Base-by-base conservation (phyloP, 2,329 filamentous ascomycete species). In the Dothidotthia symphoricarpi region DNA sequence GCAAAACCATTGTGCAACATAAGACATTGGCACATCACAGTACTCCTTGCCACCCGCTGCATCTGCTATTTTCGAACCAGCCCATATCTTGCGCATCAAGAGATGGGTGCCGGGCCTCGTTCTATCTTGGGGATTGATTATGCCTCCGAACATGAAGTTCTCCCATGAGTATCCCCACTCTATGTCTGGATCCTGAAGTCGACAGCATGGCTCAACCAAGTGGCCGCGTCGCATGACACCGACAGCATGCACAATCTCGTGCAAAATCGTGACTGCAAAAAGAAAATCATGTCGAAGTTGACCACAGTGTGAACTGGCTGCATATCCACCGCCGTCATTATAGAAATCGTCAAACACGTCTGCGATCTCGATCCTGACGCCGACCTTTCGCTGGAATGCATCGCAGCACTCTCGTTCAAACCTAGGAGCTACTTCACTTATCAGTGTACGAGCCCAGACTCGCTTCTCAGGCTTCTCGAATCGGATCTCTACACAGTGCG, bases 121-220 rank as follows among this genome's bases (percentile, higher is more conserved):
- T 16, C 45, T 47, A 19, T 62, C 49, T 28, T 58, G 55, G 1
- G 63, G 61, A 17, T 66, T 62, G 17, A 65, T 54, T 3, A 63
- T 45, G 16, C 46, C 47, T 11, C 63, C 62, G 26, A 67, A 65
- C 47, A 63, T 57, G 44, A 61, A 63, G 30, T 61, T 53, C 36
- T 68, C 64, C 62, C 63, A 68, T n/a, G 60, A 55, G 31, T 45
- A 59, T 11, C 64, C 64, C 48, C 54, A 59, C 31, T 68, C 64
- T 2, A 47, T 43, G 5, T 49, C 49, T 3, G 58, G 61, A 39
- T 55, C 53, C 13, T 61, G 45, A 10, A 41, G 35, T 9, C 43
- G 37, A 16, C 63, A 51, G 27, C 40, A 48, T 17, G 61, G 57
- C 43, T 68, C 64, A 4, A 27, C 24, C 1, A 58, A 24, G 16